phyloP scores from a whole-genome alignment of 768 basidiomycete species.

The Kwoniella europaea region DNA sequence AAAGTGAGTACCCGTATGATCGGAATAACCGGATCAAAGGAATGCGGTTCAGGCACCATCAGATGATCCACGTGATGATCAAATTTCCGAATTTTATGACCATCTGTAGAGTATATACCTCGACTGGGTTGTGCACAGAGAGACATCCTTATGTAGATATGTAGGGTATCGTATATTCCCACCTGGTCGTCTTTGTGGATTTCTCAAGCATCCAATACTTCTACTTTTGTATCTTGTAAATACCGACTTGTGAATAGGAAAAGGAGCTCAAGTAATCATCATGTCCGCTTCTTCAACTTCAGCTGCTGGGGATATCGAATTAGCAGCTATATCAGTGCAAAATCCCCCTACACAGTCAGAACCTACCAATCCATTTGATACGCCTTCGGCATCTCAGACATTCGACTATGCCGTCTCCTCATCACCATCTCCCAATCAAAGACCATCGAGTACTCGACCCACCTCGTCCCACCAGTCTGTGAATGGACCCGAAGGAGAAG shows the following conservation, averaged over 20 bases:
- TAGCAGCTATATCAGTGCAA: conserved; percentile 8
- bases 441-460: too few species aligned
- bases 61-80: neutral
- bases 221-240: too few species aligned
- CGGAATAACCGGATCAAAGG: neutral
- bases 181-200: too few species aligned
- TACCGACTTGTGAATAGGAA: neutral
- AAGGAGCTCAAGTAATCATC: neutral
- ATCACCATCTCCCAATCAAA: neutral
- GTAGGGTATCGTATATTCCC: too few species aligned
- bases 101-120: too few species aligned
- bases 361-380: neutral
- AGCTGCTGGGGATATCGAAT: conserved; percentile 3
- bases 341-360: neutral
- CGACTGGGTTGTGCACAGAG: neutral
- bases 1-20: too few species aligned
- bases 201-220: too few species aligned
- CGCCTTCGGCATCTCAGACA: neutral
- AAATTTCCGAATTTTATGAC: too few species aligned
- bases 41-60: neutral
- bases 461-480: neutral
- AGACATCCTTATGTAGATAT: too few species aligned
- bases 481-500: neutral
- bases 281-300: neutral
- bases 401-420: neutral